These are phyloP conservation scores for Pythium vanterpoolii DNA, from an alignment of 352 stramenopile genomes.

Conservation along the genomic window DNA sequence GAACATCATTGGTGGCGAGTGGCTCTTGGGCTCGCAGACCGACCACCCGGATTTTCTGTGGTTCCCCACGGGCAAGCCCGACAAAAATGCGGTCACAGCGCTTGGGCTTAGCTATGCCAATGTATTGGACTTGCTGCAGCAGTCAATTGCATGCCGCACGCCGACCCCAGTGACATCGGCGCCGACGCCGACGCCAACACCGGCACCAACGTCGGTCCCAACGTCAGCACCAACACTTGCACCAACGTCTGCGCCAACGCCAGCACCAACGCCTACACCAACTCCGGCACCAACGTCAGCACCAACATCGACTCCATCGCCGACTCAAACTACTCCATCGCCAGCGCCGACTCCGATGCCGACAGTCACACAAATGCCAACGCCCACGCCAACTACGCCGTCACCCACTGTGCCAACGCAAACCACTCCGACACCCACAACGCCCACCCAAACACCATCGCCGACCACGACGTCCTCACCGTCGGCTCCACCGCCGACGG, in stretches of 20 bases:
- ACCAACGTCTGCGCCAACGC: not conserved
- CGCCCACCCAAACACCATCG: not conserved
- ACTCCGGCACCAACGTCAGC: not conserved
- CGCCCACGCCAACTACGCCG: not conserved
- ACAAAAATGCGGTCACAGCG: not conserved
- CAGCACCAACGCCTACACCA: not conserved
- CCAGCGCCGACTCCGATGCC: not conserved
- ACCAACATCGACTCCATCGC: not conserved
- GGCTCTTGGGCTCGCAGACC: conserved; percentile 44
- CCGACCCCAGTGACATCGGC: conserved; percentile 5
- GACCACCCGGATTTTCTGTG: conserved; percentile 73
- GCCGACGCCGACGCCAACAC: not conserved
- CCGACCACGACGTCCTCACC: not conserved
- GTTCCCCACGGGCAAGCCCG: conserved; percentile 34
- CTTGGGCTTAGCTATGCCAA: conserved; percentile 21
- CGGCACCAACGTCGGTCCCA: not conserved
- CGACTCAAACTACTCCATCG: not conserved
- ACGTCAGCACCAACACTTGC: not conserved
- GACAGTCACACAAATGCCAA: not conserved
- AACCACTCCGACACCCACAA: not conserved
- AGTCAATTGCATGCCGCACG: conserved; percentile 9
- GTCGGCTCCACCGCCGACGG: not conserved
- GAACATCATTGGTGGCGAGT: conserved; percentile 71
- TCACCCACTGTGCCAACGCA: not conserved
- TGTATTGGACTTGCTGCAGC: conserved; percentile 8